Evolutionary conservation across 1,284 basidiomycete species (phyloP), one percentile per base, ranked within the genome.

Genomic region (Trametes sp.): DNA sequence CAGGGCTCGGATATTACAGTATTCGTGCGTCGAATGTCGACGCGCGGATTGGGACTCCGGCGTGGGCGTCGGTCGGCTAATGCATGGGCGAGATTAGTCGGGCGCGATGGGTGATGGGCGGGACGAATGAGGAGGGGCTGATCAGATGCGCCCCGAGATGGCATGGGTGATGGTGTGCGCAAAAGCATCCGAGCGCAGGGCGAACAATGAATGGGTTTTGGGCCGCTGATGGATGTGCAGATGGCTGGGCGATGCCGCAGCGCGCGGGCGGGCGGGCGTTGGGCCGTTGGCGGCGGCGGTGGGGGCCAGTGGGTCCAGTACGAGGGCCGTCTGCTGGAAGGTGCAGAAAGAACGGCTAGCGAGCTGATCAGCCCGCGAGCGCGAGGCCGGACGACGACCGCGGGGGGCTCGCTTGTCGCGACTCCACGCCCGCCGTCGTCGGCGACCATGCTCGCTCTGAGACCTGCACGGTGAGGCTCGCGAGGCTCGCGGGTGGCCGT

Each of bases 231-330:
- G 19, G 49, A 28, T 50, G 5, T 31, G 38, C 13, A 41, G 38
- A 57, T 57, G 55, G 55, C 29, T 13, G 48, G 31, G 50, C 3
- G 19, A 48, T 26, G 45, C 10, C 26, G 11, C 9, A 28, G 19
- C 23, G 28, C 46, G 48, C 23, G 42, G 55, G n/a, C n/a, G n/a
- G n/a, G n/a, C n/a, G n/a, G n/a, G n/a, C n/a, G n/a, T n/a, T n/a
- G n/a, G n/a, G n/a, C n/a, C n/a, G n/a, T n/a, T 41, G 44, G 29
- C 50, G 48, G 54, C 42, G 14, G 42, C 54, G 24, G 57, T 42
- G 50, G 49, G 38, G 57, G 57, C 23, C 50, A 53, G 57, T 59
- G 57, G 57, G 57, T 59, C 57, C 57, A 59, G 26, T 24, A 46
- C 6, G 31, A 21, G 2, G 9, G 50, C 41, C 4, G 23, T n/a